These are phyloP conservation scores for Flagelloscypha sp. DNA, from an alignment of 768 basidiomycete species.

Conservation along the genomic window DNA sequence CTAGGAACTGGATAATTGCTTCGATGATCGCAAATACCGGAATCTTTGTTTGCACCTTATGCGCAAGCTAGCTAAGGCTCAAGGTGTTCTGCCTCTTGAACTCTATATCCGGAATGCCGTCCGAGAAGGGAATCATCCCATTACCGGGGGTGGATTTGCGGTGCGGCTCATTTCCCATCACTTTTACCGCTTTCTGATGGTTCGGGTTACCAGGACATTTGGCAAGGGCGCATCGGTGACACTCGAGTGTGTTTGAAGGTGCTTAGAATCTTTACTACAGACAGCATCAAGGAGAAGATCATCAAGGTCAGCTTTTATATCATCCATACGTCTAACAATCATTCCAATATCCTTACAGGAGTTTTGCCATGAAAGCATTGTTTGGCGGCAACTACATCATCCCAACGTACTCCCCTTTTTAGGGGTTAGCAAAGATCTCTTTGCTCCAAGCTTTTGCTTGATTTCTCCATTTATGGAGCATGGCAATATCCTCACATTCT, in stretches of 20 bases:
- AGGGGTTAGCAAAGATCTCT: slow-evolving; percentile 2
- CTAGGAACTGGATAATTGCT: too few species aligned
- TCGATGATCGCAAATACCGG: too few species aligned
- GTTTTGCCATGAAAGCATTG: slow-evolving; percentile 1
- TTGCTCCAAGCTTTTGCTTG: slow-evolving; percentile 8
- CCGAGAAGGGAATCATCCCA: slow-evolving; percentile 7
- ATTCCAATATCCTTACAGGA: slow-evolving; percentile 22
- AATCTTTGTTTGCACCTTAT: too few species aligned
- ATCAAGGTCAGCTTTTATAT: slow-evolving; percentile 16
- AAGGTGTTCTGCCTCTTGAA: too few species aligned
- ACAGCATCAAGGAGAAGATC: slow-evolving; percentile 17
- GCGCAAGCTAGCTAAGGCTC: too few species aligned
- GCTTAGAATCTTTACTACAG: slow-evolving; percentile 11
- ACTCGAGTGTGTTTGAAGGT: slow-evolving; percentile 21
- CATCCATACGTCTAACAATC: slow-evolving; percentile 2
- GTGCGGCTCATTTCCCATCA: slow-evolving; percentile 4
- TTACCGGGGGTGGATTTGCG: slow-evolving; percentile 22
- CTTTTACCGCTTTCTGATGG: not conserved
- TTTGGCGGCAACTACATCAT: slow-evolving; percentile 4
- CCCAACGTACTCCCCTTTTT: slow-evolving; percentile 5
- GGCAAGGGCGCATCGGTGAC: slow-evolving; percentile 14
- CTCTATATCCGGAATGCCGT: too few species aligned
- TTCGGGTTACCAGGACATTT: slow-evolving; percentile 10
- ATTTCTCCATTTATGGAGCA: slow-evolving; percentile 20
- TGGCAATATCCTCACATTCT: slow-evolving; percentile 10